Percentiles rank a stretch among this genome's conserved stretches.
These are phyloP conservation scores for Trichophyton equinum DNA, from an alignment of 2,329 filamentous ascomycete species.

Conservation along the genomic window DNA sequence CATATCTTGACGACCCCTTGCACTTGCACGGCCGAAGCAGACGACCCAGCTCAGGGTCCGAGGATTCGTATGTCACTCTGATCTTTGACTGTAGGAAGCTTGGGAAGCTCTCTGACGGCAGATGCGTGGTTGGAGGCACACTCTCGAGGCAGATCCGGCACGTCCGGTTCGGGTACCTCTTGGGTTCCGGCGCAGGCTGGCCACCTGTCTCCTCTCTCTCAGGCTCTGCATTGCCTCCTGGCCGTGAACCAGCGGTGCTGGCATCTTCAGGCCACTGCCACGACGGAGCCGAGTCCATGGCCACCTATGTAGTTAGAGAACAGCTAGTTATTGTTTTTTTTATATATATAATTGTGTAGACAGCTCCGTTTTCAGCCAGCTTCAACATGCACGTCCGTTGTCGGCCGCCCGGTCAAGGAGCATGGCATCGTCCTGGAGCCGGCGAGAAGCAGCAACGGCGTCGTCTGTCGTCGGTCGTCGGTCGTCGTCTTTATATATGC, in stretches of 20 bases:
- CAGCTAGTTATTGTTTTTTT: neutral
- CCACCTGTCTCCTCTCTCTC: slow-evolving; percentile 13
- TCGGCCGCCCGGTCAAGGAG: neutral
- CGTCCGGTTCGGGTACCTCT: slow-evolving; percentile 56
- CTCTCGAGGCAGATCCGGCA: slow-evolving; percentile 85
- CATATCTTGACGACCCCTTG: slow-evolving; percentile 84
- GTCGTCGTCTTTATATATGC: neutral
- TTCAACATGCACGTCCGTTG: neutral
- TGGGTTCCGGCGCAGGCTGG: slow-evolving; percentile 17
- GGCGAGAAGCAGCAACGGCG: neutral
- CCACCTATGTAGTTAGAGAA: neutral
- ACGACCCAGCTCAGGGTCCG: slow-evolving; percentile 60
- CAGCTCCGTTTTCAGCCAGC: slow-evolving; percentile 4
- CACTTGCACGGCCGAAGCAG: slow-evolving; percentile 85
- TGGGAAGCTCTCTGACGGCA: slow-evolving; percentile 42
- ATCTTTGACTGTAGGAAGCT: slow-evolving; percentile 45
- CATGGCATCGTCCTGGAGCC: neutral
- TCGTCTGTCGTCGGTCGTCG: too few relatives aligned
- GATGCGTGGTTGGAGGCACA: slow-evolving; percentile 48
- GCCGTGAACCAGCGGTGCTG: neutral
- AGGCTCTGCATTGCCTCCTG: slow-evolving; percentile 8
- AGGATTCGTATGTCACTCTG: slow-evolving; percentile 57
- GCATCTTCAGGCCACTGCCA: neutral
- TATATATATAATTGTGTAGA: slow-evolving; percentile 4
- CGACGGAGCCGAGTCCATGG: neutral